These are phyloP conservation scores for Mycena galopus DNA, from an alignment of 768 basidiomycete species.

Conservation along the genomic window DNA sequence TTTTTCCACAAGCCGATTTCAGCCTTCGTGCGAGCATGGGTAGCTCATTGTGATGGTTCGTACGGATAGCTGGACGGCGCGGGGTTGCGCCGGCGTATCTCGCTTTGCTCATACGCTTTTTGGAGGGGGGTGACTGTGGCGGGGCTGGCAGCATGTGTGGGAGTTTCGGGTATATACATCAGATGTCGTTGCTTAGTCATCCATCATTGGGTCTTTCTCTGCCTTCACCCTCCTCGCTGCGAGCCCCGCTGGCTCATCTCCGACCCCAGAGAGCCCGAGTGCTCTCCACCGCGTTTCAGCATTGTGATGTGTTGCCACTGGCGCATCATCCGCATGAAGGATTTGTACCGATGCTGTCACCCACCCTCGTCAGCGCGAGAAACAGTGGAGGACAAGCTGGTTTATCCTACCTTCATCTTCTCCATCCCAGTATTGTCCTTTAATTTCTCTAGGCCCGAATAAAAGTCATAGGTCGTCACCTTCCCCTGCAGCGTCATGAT, in stretches of 20 bases:
- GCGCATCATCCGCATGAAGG: constrained; percentile 4
- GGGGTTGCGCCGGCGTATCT: too few species aligned
- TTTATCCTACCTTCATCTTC: too few species aligned
- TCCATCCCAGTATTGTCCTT: not conserved
- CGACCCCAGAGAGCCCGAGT: not conserved
- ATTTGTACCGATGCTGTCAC: constrained; percentile 17
- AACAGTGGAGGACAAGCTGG: too few species aligned
- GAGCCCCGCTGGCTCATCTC: not conserved
- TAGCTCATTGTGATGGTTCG: too few species aligned
- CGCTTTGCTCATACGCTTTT: too few species aligned
- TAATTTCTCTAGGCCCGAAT: not conserved
- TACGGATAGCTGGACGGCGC: too few species aligned
- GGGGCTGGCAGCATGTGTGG: not conserved
- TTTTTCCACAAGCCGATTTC: too few species aligned
- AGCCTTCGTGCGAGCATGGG: too few species aligned
- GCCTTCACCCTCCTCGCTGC: too few species aligned
- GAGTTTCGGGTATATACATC: not conserved
- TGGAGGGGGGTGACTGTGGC: too few species aligned
- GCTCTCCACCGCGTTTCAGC: constrained; percentile 4
- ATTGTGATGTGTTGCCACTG: constrained; percentile 1
- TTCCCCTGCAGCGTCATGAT: not conserved
- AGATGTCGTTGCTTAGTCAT: not conserved
- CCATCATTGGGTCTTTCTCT: not conserved
- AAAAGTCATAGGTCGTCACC: not conserved
- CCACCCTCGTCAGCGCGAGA: too few species aligned